Evolutionary conservation across 805 yeast genomes (phyloP).

Genomic region (Brettanomyces anomalus): DNA sequence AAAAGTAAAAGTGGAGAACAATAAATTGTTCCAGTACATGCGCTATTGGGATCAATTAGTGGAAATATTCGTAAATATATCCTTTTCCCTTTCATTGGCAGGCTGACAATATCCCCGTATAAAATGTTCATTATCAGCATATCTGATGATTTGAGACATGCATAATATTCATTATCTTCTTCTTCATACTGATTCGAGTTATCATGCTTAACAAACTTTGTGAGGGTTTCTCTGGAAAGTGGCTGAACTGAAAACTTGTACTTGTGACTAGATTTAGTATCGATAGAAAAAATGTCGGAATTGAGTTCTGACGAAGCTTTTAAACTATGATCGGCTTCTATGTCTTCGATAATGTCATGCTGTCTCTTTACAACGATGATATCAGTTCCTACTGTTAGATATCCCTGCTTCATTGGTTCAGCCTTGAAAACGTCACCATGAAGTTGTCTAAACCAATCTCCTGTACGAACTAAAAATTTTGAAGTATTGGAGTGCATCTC

Average conservation of each 20-base stretch:
- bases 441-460: constrained; percentile 32
- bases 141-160: constrained; percentile 37
- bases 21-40: constrained; percentile 32
- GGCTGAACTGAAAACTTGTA: neutral
- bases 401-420: constrained; percentile 72
- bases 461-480: constrained; percentile 28
- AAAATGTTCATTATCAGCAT: constrained; percentile 52
- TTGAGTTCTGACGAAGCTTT: neutral
- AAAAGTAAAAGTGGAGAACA: constrained; percentile 54
- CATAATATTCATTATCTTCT: constrained; percentile 41
- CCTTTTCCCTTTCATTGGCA: constrained; percentile 3
- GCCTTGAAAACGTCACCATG: constrained; percentile 49
- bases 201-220: constrained; percentile 12
- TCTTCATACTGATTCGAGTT: constrained; percentile 12
- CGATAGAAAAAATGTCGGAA: neutral
- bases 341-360: neutral
- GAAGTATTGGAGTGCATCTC: constrained; percentile 21
- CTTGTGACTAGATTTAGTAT: neutral
- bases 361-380: constrained; percentile 40
- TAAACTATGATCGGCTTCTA: neutral
- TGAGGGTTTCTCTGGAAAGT: constrained; percentile 4
- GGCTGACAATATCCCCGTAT: constrained; percentile 55
- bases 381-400: constrained; percentile 35
- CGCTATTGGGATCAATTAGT: constrained; percentile 53
- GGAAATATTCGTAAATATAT: constrained; percentile 41